Evolutionary conservation across 1,139 yeast species (phyloP).

Genomic region (Diutina ranongensis): DNA sequence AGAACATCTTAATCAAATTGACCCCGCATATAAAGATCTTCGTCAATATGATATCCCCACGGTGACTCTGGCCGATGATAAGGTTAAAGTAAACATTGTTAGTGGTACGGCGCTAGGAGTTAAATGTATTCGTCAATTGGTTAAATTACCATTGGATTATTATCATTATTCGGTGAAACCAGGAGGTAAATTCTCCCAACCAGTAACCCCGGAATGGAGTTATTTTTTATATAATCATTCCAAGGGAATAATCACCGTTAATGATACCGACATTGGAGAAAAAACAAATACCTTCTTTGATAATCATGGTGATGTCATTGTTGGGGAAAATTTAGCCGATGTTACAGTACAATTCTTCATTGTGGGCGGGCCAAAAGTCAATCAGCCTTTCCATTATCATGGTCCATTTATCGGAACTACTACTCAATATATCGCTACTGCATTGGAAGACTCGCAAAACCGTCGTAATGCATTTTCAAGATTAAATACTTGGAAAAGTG

Average conservation of each 20-base stretch:
- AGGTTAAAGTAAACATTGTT: constrained; percentile 59
- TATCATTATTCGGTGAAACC: constrained; percentile 58
- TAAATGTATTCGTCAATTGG: constrained; percentile 62
- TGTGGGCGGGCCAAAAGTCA: neutral
- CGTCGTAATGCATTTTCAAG: neutral
- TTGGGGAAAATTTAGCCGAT: neutral
- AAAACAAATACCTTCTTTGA: neutral
- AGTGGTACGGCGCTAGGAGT: constrained; percentile 72
- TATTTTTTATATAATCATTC: constrained; percentile 46
- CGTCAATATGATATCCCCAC: constrained; percentile 59
- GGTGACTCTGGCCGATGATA: constrained; percentile 52
- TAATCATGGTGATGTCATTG: neutral
- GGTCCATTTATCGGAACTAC: neutral
- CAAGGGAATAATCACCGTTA: neutral
- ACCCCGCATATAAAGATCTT: constrained; percentile 76
- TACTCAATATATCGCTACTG: neutral
- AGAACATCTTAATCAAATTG: constrained; percentile 47
- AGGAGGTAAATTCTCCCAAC: constrained; percentile 57
- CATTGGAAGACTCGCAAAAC: neutral
- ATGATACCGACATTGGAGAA: neutral
- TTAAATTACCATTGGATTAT: constrained; percentile 75
- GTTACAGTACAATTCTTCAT: neutral
- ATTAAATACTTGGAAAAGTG: neutral
- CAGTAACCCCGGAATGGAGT: constrained; percentile 54
- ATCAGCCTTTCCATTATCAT: neutral